Base-by-base conservation (phyloP, 2,329 filamentous ascomycete genomes). In the Aspergillus pseudoviridinutans region DNA sequence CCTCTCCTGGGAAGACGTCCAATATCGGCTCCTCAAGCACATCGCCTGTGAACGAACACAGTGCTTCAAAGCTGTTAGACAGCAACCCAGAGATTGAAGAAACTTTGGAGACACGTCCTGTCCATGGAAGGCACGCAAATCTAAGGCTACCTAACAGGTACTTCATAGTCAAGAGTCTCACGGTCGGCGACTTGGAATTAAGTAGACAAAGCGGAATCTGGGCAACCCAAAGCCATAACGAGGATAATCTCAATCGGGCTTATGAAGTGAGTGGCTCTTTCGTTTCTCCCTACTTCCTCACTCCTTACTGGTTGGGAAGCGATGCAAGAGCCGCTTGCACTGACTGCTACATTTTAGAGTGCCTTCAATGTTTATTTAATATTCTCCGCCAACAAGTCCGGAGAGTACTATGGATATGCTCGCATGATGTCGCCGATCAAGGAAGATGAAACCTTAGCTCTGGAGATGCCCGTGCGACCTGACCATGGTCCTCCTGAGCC, bases 311-410 rank as follows among this genome's bases (percentile, higher is more conserved):
- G 32, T 7, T 38, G 32, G 32, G 12, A 38, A 38, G 24, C 44
- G 20, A 24, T 24, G 2, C 9, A 4, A 10, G 44, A 24, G 24
- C 38, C 0, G 27, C 14, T 42, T 20, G 14, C 35, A 25, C 50
- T 54, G 20, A 58, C 49, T 7, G 46, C 10, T 9, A 29, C 3
- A 14, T 50, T 32, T 32, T 38, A 96, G 92, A 79, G 81, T 9
- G 85, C 87, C 14, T 90, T 95, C 54, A 90, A 89, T 67, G 92
- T 97, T 1, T 97, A 92, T 68, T 80, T 97, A 29, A 85, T 97
- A 14, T 97, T 97, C 73, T 97, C 93, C 1, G 93, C 93, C 12
- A 97, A 97, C 74, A 97, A 97, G 69, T 97, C 93, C 0, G 93
- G 93, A 12, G 93, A 97, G 74, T 97, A 97, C 70, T 97, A 94